These are phyloP conservation scores for Rasamsonia emersonii DNA, from an alignment of 2,329 filamentous ascomycete species.

Conservation along the genomic window DNA sequence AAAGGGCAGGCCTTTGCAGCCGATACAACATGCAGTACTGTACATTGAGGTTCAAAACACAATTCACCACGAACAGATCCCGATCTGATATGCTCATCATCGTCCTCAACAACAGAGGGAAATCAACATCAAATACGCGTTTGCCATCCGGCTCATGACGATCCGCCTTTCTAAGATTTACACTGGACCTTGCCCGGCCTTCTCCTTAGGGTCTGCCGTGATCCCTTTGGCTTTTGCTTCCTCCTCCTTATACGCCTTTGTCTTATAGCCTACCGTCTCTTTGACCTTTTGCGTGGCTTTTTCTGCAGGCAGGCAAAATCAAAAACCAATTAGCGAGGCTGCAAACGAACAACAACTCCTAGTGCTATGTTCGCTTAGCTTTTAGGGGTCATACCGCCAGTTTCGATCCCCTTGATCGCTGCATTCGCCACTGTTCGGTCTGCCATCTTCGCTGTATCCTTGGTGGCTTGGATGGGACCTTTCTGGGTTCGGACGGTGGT, in stretches of 20 bases:
- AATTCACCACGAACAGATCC: too few species aligned
- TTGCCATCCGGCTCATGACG: background rate
- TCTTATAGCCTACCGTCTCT: slow-evolving; percentile 31
- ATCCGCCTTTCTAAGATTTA: background rate
- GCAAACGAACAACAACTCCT: slow-evolving; percentile 1
- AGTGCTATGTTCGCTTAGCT: background rate
- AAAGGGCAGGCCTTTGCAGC: too few species aligned
- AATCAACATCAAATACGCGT: background rate
- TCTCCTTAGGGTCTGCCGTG: slow-evolving; percentile 22
- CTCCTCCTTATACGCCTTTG: slow-evolving; percentile 40
- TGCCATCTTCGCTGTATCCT: slow-evolving; percentile 50
- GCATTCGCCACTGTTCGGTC: slow-evolving; percentile 48
- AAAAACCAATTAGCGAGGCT: too few species aligned
- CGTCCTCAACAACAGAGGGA: too few species aligned
- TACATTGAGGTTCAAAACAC: too few species aligned
- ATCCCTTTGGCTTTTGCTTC: slow-evolving; percentile 36
- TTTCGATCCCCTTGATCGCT: slow-evolving; percentile 55
- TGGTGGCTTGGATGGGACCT: slow-evolving; percentile 46
- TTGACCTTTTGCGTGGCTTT: slow-evolving; percentile 40
- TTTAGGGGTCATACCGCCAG: slow-evolving; percentile 43
- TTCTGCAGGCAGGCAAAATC: slow-evolving; percentile 31
- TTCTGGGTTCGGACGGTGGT: slow-evolving; percentile 43
- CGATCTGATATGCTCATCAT: too few species aligned
- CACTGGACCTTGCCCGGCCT: slow-evolving; percentile 20
- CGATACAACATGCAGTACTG: too few species aligned